phyloP scores from a whole-genome alignment of 768 basidiomycete species.

The Coprinopsis sp. region DNA sequence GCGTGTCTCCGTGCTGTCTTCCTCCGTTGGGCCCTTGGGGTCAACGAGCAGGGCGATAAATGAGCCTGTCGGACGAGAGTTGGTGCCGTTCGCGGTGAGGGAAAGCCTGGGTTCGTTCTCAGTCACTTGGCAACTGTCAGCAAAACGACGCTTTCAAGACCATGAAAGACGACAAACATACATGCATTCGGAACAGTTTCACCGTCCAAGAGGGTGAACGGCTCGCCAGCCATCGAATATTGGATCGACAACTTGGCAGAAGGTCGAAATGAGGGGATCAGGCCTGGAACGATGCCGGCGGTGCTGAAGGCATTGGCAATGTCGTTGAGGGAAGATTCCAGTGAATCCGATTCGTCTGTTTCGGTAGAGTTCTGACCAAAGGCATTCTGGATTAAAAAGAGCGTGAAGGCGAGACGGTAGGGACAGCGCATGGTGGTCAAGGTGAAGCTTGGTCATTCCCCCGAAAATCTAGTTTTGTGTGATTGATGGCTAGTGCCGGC shows the following conservation, averaged over 20 bases:
- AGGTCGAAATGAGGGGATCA: conserved; percentile 36
- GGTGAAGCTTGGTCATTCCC: not conserved
- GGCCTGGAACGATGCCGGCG: conserved; percentile 36
- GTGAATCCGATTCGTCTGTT: not conserved
- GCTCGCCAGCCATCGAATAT: conserved; percentile 20
- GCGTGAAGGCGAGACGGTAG: not conserved
- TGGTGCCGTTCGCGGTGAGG: conserved; percentile 22
- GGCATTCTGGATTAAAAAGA: conserved; percentile 5
- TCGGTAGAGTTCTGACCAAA: conserved; percentile 12
- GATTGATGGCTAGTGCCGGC: not conserved
- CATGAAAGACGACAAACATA: conserved; percentile 4
- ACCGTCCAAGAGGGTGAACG: not conserved
- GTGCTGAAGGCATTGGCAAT: conserved; percentile 30
- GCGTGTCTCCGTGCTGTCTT: conserved; percentile 27
- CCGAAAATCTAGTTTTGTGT: not conserved
- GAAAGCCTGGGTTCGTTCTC: conserved; percentile 28
- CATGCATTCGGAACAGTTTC: not conserved
- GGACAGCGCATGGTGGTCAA: conserved; percentile 3
- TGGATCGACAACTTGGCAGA: conserved; percentile 29
- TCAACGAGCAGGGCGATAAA: conserved; percentile 39
- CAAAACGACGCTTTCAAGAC: conserved; percentile 9
- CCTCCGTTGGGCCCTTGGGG: conserved; percentile 39
- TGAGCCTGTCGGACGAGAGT: conserved; percentile 19
- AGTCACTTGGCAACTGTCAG: conserved; percentile 23
- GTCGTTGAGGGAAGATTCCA: conserved; percentile 12